Percentiles rank a stretch among this genome's conserved stretches.
Conservation (phyloP, 371 early-diverging fungal species). For the Mucor velutinosus region DNA sequence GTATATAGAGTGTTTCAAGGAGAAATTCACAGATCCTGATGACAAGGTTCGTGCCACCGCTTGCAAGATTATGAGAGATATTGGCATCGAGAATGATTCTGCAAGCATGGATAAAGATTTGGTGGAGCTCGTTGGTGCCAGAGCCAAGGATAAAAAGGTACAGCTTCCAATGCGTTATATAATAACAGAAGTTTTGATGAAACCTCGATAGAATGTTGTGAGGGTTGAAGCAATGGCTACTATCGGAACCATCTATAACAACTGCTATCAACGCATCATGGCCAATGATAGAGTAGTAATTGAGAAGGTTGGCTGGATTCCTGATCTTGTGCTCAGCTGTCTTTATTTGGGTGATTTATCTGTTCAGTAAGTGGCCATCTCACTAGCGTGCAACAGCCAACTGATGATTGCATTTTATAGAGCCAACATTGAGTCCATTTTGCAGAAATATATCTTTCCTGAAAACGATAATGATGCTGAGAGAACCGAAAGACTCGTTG, state of each 20-base stretch:
- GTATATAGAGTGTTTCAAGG: slow-evolving; percentile 56
- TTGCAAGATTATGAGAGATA: slow-evolving; percentile 67
- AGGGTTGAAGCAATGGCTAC: slow-evolving; percentile 77
- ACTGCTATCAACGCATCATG: slow-evolving; percentile 71
- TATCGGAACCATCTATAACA: slow-evolving; percentile 70
- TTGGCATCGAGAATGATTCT: slow-evolving; percentile 57
- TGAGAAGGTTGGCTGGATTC: slow-evolving; percentile 81
- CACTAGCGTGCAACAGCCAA: neutral
- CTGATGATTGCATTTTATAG: slow-evolving; percentile 27
- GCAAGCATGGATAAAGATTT: slow-evolving; percentile 61
- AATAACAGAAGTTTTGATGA: neutral
- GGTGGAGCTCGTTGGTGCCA: slow-evolving; percentile 66
- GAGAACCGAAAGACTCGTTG: slow-evolving; percentile 63
- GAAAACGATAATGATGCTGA: slow-evolving; percentile 48
- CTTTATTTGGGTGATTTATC: slow-evolving; percentile 84
- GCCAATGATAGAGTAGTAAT: slow-evolving; percentile 28
- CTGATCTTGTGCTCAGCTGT: slow-evolving; percentile 71
- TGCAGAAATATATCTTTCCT: slow-evolving; percentile 40
- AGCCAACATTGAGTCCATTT: slow-evolving; percentile 40
- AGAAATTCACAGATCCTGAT: slow-evolving; percentile 87
- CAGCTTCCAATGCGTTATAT: neutral
- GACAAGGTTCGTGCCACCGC: slow-evolving; percentile 87
- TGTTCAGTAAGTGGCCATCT: slow-evolving; percentile 54
- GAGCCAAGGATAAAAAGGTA: slow-evolving; percentile 90
- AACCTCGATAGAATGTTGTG: slow-evolving; percentile 45